These are phyloP conservation scores for Drosera spatulata DNA, from an alignment of 179 eudicot species.

Conservation along the genomic window DNA sequence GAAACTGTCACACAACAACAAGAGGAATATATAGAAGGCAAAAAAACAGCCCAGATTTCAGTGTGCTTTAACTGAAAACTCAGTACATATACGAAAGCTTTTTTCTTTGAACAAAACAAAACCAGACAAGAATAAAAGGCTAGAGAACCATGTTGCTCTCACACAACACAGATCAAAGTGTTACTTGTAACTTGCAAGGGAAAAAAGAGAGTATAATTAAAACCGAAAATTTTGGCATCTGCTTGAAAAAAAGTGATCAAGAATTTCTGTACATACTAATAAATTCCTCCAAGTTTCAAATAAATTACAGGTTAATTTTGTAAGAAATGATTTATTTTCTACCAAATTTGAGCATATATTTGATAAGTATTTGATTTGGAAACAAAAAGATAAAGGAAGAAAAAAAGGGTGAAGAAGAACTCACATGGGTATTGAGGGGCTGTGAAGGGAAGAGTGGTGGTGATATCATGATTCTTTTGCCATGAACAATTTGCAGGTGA, in stretches of 20 bases:
- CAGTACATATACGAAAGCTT: neutral
- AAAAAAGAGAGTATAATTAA: neutral
- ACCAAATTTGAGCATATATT: neutral
- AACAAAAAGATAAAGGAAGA: conserved; percentile 8
- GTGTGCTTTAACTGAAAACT: neutral
- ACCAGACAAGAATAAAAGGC: too few relatives aligned
- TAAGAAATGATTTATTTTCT: too few relatives aligned
- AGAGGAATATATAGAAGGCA: neutral
- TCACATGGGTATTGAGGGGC: conserved; percentile 63
- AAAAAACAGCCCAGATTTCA: neutral
- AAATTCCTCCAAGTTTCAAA: too few relatives aligned
- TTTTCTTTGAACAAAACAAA: too few relatives aligned
- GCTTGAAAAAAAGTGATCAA: too few relatives aligned
- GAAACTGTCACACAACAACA: neutral
- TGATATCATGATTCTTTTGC: conserved; percentile 49
- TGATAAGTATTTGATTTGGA: neutral
- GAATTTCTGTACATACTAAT: too few relatives aligned
- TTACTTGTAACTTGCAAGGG: too few relatives aligned
- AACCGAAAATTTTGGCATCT: too few relatives aligned
- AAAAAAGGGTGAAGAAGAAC: conserved; percentile 8
- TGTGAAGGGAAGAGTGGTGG: conserved; percentile 7
- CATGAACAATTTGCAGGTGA: conserved; percentile 25
- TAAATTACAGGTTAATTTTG: too few relatives aligned
- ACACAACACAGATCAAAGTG: too few relatives aligned
- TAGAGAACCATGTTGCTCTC: too few relatives aligned